Conservation (phyloP, 2,329 filamentous ascomycete species). For the Phyllosticta citriasiana region DNA sequence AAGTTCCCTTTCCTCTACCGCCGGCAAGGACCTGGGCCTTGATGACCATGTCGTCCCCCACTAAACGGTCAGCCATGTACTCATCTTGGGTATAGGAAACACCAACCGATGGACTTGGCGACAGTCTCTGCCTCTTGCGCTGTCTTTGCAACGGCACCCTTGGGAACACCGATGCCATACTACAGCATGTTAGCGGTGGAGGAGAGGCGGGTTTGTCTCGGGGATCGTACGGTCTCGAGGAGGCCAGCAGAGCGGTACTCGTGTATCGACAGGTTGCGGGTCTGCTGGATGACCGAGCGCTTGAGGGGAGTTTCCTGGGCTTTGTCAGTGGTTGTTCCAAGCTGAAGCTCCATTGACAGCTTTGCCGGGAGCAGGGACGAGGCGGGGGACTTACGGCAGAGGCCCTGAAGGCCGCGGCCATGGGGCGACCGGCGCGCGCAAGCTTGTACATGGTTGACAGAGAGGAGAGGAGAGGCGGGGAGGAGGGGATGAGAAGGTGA, state of each 20-base stretch:
- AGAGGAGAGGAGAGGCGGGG: conserved; percentile 18
- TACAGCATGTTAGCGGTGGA: conserved; percentile 30
- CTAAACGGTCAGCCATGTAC: conserved; percentile 25
- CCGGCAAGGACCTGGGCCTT: conserved; percentile 98
- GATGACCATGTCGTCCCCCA: conserved; percentile 93
- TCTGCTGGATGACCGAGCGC: conserved; percentile 60
- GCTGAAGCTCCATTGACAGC: conserved; percentile 7
- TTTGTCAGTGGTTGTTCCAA: conserved; percentile 16
- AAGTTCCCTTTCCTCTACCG: conserved; percentile 93
- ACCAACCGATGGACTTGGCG: conserved; percentile 72
- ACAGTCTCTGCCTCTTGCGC: conserved; percentile 83
- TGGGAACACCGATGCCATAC: conserved; percentile 92
- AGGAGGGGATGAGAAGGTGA: conserved; percentile 21
- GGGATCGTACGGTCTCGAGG: conserved; percentile 51
- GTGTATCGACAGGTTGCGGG: conserved; percentile 87
- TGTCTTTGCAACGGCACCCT: conserved; percentile 74
- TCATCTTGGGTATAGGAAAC: neutral
- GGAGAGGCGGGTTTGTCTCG: conserved; percentile 12
- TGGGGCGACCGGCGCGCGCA: conserved; percentile 62
- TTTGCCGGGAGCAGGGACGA: neutral
- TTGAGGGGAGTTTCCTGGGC: conserved; percentile 47
- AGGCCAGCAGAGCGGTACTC: conserved; percentile 95
- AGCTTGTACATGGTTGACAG: conserved; percentile 69
- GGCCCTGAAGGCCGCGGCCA: conserved; percentile 70
- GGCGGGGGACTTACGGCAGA: conserved; percentile 52